Base-by-base conservation (phyloP, 2,329 filamentous ascomycete species). In the Scedosporium aurantiacum region DNA sequence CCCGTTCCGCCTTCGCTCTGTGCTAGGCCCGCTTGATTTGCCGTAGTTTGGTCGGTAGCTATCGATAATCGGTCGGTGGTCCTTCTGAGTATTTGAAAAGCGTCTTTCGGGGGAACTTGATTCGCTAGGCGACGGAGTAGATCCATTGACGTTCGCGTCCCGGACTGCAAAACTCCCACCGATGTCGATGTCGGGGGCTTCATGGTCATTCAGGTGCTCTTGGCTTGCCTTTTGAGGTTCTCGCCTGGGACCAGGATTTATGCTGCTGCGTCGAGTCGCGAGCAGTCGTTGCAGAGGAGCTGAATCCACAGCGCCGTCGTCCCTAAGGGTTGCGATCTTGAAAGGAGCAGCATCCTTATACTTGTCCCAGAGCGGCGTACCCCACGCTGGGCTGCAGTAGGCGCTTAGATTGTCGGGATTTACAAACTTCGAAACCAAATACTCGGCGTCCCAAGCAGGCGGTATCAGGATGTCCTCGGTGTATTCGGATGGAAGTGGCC, bases 261-360 rank as follows among this genome's bases (percentile, higher is more conserved):
- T 47, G 25, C 18, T 63, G 47, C 7, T 62, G n/a, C 32, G 57
- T 23, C 57, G 54, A n/a, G 14, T 60, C 37, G 59, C 57, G 58
- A 21, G 57, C 25, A 10, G 62, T 59, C 60, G 62, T 40, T 64
- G 63, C 25, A 70, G 45, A 5, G 66, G 60, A 18, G 65, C 67
- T 52, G 68, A 64, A 56, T 63, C 65, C 45, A 66, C 64, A 64
- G 10, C 27, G 5, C 12, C 54, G 12, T 28, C 16, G 23, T 21
- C 8, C 25, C 23, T 57, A n/a, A n/a, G 23, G n/a, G 23, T 32
- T 16, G 25, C 43, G n/a, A 14, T 55, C 18, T 27, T n/a, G 23
- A 81, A 80, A 2, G 72, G 73, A 2, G 78, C 78, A 65, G 81
- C 78, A 40, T 73, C 67, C 63, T 75, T 72, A 58, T 78, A 61